phyloP scores from a whole-genome alignment of 2,329 filamentous ascomycete species.

The Pleomassaria siparia region DNA sequence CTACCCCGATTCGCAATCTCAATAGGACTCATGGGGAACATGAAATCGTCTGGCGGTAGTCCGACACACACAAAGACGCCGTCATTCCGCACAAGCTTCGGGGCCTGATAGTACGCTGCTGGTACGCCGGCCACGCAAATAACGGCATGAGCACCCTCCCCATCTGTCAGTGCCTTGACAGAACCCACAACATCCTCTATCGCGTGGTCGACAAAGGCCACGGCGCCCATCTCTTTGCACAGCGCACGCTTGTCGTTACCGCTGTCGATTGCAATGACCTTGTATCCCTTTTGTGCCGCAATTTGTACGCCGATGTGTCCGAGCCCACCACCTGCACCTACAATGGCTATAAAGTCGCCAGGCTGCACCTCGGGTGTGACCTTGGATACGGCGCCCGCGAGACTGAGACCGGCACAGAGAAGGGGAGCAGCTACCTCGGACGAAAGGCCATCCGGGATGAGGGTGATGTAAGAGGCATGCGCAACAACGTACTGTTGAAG shows the following conservation, averaged over 20 bases:
- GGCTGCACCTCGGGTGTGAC: slow-evolving; percentile 71
- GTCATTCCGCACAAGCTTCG: slow-evolving; percentile 47
- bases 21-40: slow-evolving; percentile 50
- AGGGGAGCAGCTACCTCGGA: slow-evolving; percentile 41
- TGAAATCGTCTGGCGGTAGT: slow-evolving; percentile 47
- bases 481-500: slow-evolving; percentile 41
- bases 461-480: slow-evolving; percentile 33
- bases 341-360: slow-evolving; percentile 77
- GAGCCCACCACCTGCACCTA: slow-evolving; percentile 81
- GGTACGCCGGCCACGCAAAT: slow-evolving; percentile 52
- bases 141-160: slow-evolving; percentile 49
- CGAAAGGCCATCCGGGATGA: slow-evolving; percentile 39
- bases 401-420: slow-evolving; percentile 47
- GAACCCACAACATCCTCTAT: slow-evolving; percentile 49
- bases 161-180: slow-evolving; percentile 44
- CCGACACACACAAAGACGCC: slow-evolving; percentile 53
- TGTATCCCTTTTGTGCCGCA: slow-evolving; percentile 77
- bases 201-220: slow-evolving; percentile 76
- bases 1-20: slow-evolving; percentile 50
- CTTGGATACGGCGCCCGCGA: slow-evolving; percentile 84
- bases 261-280: slow-evolving; percentile 78
- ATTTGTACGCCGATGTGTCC: slow-evolving; percentile 82
- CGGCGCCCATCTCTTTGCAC: slow-evolving; percentile 69
- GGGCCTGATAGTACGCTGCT: slow-evolving; percentile 48
- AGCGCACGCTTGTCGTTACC: slow-evolving; percentile 77